These are phyloP conservation scores for Meripilus lineatus DNA, from an alignment of 1,284 basidiomycete genomes.

Conservation along the genomic window DNA sequence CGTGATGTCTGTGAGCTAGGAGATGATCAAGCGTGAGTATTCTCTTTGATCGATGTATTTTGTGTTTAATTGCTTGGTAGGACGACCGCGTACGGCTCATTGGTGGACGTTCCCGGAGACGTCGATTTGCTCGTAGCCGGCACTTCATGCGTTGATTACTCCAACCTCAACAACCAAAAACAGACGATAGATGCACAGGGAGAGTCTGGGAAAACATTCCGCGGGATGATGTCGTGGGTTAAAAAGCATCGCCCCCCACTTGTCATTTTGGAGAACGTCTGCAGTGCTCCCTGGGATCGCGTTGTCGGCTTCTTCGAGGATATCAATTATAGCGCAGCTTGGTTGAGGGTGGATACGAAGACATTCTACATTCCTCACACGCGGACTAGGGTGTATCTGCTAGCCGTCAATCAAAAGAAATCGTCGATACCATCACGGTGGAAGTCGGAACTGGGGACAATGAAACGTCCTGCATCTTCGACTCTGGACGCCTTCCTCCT, in stretches of 20 bases:
- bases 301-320: conserved; percentile 76
- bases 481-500: conserved; percentile 92
- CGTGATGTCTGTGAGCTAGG: conserved; percentile 93
- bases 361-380: conserved; percentile 95
- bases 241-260: conserved; percentile 82
- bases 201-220: conserved; percentile 87
- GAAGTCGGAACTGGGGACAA: conserved; percentile 60
- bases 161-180: conserved; percentile 90
- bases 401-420: conserved; percentile 65
- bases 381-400: conserved; percentile 82
- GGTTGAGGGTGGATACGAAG: conserved; percentile 83
- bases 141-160: conserved; percentile 96
- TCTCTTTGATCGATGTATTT: background rate
- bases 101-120: conserved; percentile 83
- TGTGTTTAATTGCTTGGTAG: conserved; percentile 32
- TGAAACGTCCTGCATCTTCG: conserved; percentile 83
- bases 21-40: conserved; percentile 63
- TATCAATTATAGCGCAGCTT: conserved; percentile 75
- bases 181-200: conserved; percentile 85
- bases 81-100: conserved; percentile 87
- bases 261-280: conserved; percentile 94
- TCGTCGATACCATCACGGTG: conserved; percentile 67
- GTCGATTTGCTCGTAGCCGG: conserved; percentile 90
- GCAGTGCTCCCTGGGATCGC: conserved; percentile 82
- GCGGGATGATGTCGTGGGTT: conserved; percentile 93